Conservation (phyloP, 495 filamentous ascomycete genomes). For the Podospora australis region DNA sequence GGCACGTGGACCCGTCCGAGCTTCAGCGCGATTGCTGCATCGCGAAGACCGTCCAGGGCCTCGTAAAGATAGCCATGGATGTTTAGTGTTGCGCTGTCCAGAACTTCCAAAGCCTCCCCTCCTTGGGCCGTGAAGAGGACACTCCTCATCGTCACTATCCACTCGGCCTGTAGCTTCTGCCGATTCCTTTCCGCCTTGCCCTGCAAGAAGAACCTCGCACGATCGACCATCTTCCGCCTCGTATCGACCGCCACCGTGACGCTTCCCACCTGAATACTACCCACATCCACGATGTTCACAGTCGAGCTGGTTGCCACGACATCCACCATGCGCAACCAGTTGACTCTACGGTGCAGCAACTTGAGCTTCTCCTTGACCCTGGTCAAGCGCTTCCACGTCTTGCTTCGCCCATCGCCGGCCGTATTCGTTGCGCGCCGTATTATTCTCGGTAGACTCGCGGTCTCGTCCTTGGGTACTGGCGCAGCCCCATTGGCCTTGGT, state of each 20-base stretch:
- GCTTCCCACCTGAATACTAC: constrained; percentile 74
- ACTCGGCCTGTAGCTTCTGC: constrained; percentile 81
- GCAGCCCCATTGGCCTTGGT: constrained; percentile 8
- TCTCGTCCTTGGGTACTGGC: not conserved
- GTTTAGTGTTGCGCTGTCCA: constrained; percentile 84
- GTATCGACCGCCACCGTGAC: constrained; percentile 86
- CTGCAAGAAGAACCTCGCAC: constrained; percentile 84
- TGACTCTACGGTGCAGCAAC: constrained; percentile 74
- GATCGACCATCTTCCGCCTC: constrained; percentile 80
- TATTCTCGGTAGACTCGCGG: constrained; percentile 17
- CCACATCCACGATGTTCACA: constrained; percentile 68
- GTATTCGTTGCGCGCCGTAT: constrained; percentile 18
- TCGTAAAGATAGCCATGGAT: constrained; percentile 90
- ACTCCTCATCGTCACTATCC: constrained; percentile 81
- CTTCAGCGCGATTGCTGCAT: constrained; percentile 85
- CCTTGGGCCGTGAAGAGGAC: constrained; percentile 83
- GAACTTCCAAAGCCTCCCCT: constrained; percentile 74
- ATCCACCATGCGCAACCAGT: constrained; percentile 87
- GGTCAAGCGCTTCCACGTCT: constrained; percentile 71
- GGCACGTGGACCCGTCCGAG: constrained; percentile 84
- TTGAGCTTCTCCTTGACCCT: constrained; percentile 78
- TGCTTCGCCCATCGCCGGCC: constrained; percentile 52
- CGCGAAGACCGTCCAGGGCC: constrained; percentile 76
- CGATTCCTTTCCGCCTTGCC: constrained; percentile 58
- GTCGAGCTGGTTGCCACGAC: constrained; percentile 76